Evolutionary conservation across 371 early-diverging fungal genomes (phyloP), one percentile per base, ranked within the genome.

Genomic region (Mucor lusitanicus): DNA sequence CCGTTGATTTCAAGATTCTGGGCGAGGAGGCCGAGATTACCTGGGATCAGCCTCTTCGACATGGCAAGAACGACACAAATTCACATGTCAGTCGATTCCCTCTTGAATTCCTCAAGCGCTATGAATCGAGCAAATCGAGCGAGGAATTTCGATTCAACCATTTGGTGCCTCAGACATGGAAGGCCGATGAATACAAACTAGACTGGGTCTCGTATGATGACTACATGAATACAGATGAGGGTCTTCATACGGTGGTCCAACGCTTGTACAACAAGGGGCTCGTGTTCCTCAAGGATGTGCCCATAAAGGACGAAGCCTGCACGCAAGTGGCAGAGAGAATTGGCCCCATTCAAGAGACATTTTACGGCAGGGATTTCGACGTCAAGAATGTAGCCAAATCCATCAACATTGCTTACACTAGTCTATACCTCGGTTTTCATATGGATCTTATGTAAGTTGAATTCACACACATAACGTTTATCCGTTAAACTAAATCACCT

Each of bases 371-470:
- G 13, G 86, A 87, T 40, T 95, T 93, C 88, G 89, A 96, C 78
- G 96, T 96, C 39, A 90, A 89, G 72, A 91, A 87, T 39, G 82
- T 90, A 8, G 90, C 90, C 4, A 78, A 92, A 50, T 89, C 94
- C 17, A 90, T 87, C 67, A 96, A 96, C 75, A 92, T 96, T 71
- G 96, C 96, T 12, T 96, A 96, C 68, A 95, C 96, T 1, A 82
- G 84, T 63, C 75, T 95, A 32, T 87, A 90, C 67, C 84, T 96
- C 15, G 95, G 94, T 2, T 87, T 94, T 61, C 96, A 96, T 73
- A 95, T 95, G 96, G 96, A 96, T 84, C 80, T 96, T 59, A 80
- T 95, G 95, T 93, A 86, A 79, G 86, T 69, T 7, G 21, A 60
- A 65, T 53, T 59, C 17, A 60, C 23, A 42, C 28, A 33, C 8